phyloP scores from a whole-genome alignment of 2,329 filamentous ascomycete genomes.

The Fusarium papillatum region DNA sequence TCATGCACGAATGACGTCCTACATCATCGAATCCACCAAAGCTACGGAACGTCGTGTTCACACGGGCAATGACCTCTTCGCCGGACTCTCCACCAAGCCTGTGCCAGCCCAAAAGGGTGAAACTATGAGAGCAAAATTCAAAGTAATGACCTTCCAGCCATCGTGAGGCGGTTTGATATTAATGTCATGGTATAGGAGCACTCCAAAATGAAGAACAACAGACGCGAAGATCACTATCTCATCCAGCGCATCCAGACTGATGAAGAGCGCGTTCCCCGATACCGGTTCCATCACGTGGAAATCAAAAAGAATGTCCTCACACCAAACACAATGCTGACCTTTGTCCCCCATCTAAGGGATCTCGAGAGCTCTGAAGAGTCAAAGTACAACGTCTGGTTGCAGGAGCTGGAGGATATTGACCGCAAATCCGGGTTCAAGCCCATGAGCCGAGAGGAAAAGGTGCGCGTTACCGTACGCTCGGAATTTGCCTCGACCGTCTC shows the following conservation, averaged over 20 bases:
- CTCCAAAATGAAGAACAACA: constrained; percentile 59
- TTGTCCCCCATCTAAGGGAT: constrained; percentile 71
- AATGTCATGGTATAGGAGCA: constrained; percentile 54
- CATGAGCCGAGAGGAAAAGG: constrained; percentile 65
- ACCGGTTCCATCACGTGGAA: constrained; percentile 71
- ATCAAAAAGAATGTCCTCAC: constrained; percentile 72
- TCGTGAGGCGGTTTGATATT: constrained; percentile 12
- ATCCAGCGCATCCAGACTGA: constrained; percentile 64
- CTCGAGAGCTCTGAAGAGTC: constrained; percentile 68
- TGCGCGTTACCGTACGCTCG: constrained; percentile 61
- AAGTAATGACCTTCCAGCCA: constrained; percentile 52
- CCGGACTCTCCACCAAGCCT: constrained; percentile 54
- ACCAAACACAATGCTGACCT: constrained; percentile 71
- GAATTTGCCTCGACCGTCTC: constrained; percentile 66
- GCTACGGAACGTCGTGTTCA: constrained; percentile 55
- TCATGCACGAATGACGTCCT: constrained; percentile 60
- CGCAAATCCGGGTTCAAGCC: constrained; percentile 69
- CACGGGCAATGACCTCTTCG: constrained; percentile 63
- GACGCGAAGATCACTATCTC: constrained; percentile 55
- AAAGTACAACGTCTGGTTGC: constrained; percentile 68
- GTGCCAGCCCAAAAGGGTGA: constrained; percentile 52
- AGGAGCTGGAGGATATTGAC: constrained; percentile 70
- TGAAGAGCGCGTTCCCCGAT: constrained; percentile 67
- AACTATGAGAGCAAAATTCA: constrained; percentile 64
- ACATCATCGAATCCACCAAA: constrained; percentile 60